These are phyloP conservation scores for Penicillium turbatum DNA, from an alignment of 495 filamentous ascomycete species.

Conservation along the genomic window DNA sequence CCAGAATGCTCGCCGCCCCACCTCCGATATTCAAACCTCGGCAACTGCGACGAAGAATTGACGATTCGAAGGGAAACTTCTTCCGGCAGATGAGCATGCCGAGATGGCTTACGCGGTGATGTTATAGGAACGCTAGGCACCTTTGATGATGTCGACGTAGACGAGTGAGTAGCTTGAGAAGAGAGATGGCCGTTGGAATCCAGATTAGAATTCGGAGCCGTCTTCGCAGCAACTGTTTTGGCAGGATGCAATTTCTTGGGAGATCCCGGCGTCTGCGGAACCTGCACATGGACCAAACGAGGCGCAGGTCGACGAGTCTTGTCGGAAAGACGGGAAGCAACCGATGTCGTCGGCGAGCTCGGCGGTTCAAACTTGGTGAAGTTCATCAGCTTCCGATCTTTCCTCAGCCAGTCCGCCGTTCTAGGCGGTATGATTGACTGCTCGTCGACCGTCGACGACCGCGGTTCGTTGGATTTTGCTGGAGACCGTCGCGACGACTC, in stretches of 20 bases:
- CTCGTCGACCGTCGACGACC: background rate
- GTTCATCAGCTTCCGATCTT: slow-evolving; percentile 30
- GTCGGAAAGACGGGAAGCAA: slow-evolving; percentile 20
- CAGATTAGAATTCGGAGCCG: background rate
- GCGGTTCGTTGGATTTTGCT: slow-evolving; percentile 2
- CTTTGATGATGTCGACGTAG: background rate
- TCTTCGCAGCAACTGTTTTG: background rate
- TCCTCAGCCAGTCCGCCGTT: slow-evolving; percentile 36
- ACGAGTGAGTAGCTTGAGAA: background rate
- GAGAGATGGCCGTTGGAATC: background rate
- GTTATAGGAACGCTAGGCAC: background rate
- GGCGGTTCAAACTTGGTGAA: slow-evolving; percentile 39
- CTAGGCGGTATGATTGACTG: slow-evolving; percentile 3
- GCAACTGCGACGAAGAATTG: slow-evolving; percentile 42
- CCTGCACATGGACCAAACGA: slow-evolving; percentile 1
- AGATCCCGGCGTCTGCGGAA: slow-evolving; percentile 2
- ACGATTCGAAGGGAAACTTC: slow-evolving; percentile 32
- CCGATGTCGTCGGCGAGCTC: slow-evolving; percentile 35
- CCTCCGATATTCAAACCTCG: slow-evolving; percentile 47
- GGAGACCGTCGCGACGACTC: slow-evolving; percentile 1
- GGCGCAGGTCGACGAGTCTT: slow-evolving; percentile 7
- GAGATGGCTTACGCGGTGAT: background rate
- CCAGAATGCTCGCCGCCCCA: slow-evolving; percentile 12
- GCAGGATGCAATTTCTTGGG: background rate
- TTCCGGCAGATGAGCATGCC: background rate